Base-by-base conservation (phyloP, 139 green algal genomes). In the Tetratostichococcus sp. region DNA sequence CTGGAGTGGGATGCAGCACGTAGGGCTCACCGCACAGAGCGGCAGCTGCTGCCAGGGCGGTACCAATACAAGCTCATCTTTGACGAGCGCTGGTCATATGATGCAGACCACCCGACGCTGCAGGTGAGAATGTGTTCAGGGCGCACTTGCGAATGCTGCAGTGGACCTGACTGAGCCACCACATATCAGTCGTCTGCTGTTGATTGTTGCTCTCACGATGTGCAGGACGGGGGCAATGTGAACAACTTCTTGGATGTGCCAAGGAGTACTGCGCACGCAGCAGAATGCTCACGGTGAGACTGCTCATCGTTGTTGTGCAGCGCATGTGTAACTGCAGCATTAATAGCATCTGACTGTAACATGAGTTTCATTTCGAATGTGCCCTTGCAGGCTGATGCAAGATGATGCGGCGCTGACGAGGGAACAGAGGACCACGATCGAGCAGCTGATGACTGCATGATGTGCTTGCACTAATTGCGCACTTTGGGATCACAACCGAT, bases 31-130 rank as follows among this genome's bases (percentile, higher is more conserved):
- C 32, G 74, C 25, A 28, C 85, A 33, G 31, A 67, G 25, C 77
- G 87, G 43, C 19, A 78, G 17, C 78, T 92, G 35, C 86, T 81
- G 26, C 79, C 84, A 14, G 82, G 82, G 31, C 86, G 32, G 32
- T 98, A 93, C 84, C 76, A 88, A 32, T 98, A 93, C 89, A 98
- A 98, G 86, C 92, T 94, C 62, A 84, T 98, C n/a, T 74, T 96
- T 28, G 94, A 98, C 78, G 94, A 87, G 17, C 62, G 79, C 3
- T 98, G 94, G 94, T 91, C 82, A 8, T 90, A 88, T 73, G 93
- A 84, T 23, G 73, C 70, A 0, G 90, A 95, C 76, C 89, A 94
- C 72, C 84, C 86, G n/a, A 93, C 86, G 0, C 71, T 74, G 21
- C 43, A 71, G 30, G 83, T 57, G 31, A 1, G 17, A 74, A 1